Conservation (phyloP, 208 protist genomes). For the Leptomonas seymouri region DNA sequence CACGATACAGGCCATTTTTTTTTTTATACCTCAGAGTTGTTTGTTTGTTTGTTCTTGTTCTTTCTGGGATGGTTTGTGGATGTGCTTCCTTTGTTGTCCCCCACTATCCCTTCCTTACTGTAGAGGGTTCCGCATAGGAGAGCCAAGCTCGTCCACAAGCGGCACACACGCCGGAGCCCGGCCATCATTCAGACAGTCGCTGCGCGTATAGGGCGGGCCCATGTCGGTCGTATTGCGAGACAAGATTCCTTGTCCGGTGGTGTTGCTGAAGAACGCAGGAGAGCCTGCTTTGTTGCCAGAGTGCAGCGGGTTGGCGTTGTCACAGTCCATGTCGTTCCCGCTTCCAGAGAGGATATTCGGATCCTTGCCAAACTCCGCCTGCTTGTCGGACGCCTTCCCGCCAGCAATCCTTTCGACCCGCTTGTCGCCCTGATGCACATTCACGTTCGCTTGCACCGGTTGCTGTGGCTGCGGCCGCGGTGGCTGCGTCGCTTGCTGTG, state of each 20-base stretch:
- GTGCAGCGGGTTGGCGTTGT: constrained; percentile 12
- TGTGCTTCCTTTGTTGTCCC: too few species aligned
- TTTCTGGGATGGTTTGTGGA: too few species aligned
- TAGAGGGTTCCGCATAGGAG: not conserved
- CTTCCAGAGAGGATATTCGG: constrained; percentile 18
- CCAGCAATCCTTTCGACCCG: not conserved
- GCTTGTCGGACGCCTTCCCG: not conserved
- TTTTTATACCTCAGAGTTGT: too few species aligned
- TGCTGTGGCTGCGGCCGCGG: constrained; percentile 23
- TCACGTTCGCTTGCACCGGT: constrained; percentile 8
- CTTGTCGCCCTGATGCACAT: not conserved
- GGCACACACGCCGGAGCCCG: not conserved
- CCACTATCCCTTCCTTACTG: too few species aligned
- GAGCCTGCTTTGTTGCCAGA: constrained; percentile 8
- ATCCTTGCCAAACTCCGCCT: not conserved
- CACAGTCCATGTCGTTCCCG: constrained; percentile 10
- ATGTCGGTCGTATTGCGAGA: constrained; percentile 37
- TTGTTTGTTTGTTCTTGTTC: too few species aligned
- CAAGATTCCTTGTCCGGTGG: constrained; percentile 38
- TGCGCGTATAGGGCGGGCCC: constrained; percentile 32
- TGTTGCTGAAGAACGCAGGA: constrained; percentile 39
- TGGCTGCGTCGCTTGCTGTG: not conserved
- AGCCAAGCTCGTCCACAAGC: not conserved
- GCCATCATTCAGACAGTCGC: constrained; percentile 24
- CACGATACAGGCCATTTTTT: too few species aligned